Evolutionary conservation across 441 rosid genomes (phyloP).

Genomic region (Bruguiera hainesii): DNA sequence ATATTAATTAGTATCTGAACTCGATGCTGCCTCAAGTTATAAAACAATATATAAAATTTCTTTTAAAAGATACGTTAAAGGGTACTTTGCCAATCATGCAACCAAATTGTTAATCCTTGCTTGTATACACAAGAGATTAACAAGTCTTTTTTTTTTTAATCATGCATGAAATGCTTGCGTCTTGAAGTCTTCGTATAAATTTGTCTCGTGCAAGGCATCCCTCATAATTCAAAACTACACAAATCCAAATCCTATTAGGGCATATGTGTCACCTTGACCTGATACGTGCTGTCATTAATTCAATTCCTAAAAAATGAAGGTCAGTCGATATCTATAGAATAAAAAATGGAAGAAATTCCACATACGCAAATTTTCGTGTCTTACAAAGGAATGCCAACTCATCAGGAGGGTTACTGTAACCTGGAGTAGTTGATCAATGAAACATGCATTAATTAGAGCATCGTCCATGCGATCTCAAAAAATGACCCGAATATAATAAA

Average conservation of each 20-base stretch:
- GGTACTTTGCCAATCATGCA: no score
- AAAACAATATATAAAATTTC: no score
- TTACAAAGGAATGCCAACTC: not conserved
- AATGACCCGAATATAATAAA: not conserved
- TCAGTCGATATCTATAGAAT: not conserved
- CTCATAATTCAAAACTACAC: not conserved
- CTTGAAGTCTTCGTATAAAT: not conserved
- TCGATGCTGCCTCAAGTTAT: no score
- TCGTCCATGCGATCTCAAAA: no score
- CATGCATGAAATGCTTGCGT: conserved; percentile 9
- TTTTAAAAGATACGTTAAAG: no score
- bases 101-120: not conserved
- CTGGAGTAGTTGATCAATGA: no score
- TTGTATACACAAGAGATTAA: not conserved
- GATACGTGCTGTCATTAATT: not conserved
- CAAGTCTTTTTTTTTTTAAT: not conserved
- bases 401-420: not conserved
- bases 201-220: conserved; percentile 17
- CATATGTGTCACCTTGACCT: conserved; percentile 17
- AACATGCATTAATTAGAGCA: no score
- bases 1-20: no score
- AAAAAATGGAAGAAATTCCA: conserved; percentile 16
- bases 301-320: not conserved
- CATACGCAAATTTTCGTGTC: not conserved
- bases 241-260: conserved; percentile 2